phyloP scores from a whole-genome alignment of 2,329 filamentous ascomycete species.

The Paradendryphiella salina region DNA sequence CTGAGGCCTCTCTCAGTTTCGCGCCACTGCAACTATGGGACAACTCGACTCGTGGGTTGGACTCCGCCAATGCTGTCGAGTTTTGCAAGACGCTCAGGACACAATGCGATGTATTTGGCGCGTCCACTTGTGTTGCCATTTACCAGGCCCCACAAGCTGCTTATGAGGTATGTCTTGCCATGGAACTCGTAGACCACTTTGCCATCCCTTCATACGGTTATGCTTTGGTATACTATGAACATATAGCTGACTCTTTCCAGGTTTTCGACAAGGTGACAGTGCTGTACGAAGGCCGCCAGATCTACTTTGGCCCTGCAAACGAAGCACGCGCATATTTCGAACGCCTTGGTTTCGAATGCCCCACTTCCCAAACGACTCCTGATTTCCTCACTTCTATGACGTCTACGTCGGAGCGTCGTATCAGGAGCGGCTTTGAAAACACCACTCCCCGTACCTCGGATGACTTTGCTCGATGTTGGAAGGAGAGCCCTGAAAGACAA shows the following conservation, averaged over 20 bases:
- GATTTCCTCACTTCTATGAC: constrained; percentile 77
- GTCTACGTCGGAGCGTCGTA: constrained; percentile 40
- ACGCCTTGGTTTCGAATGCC: constrained; percentile 63
- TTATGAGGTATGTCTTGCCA: constrained; percentile 55
- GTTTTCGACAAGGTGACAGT: constrained; percentile 26
- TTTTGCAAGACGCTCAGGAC: constrained; percentile 60
- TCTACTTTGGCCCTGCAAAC: constrained; percentile 67
- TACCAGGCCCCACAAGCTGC: constrained; percentile 60
- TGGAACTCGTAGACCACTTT: not conserved
- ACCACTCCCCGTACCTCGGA: constrained; percentile 47
- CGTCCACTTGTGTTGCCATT: constrained; percentile 41
- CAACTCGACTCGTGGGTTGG: constrained; percentile 70
- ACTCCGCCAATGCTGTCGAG: constrained; percentile 70
- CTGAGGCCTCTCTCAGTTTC: constrained; percentile 50
- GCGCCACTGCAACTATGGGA: constrained; percentile 69
- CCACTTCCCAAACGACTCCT: constrained; percentile 61
- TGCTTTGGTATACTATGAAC: not conserved
- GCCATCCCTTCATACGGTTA: not conserved
- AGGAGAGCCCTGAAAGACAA: constrained; percentile 45
- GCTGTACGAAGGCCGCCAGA: constrained; percentile 63
- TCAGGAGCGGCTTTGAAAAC: constrained; percentile 44
- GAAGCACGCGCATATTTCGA: constrained; percentile 69
- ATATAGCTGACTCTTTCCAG: not conserved
- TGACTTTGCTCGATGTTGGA: constrained; percentile 57
- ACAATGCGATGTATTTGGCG: constrained; percentile 61